Base-by-base conservation (phyloP, 768 basidiomycete species). In the Serendipita vermifera region DNA sequence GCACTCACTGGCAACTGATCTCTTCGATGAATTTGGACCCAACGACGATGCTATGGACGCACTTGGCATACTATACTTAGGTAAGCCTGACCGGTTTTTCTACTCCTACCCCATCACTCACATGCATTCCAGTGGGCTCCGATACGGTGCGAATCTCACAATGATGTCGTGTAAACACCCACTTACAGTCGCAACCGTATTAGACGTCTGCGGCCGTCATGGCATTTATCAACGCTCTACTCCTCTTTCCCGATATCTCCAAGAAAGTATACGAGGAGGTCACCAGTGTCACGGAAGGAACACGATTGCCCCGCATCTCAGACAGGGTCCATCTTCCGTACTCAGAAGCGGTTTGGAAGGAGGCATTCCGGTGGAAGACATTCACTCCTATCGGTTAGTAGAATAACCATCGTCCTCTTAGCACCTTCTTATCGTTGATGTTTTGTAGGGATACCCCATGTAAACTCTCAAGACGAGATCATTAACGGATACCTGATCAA, bases 311-410 rank as follows among this genome's bases (percentile, higher is more conserved):
- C 27, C 20, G 15, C 9, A 39, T 62, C 7, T 38, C 53, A 14
- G 62, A 63, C 35, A 40, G 40, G 15, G n/a, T 39, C 14, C 55
- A 56, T 17, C 59, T 63, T 9, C 62, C 62, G 3, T 61, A 63
- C 33, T 38, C 61, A 14, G 27, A 31, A 11, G 62, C 62, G 5
- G 22, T 63, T 13, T 31, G 55, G 5, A 56, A 61, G 26, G 62
- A 63, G 38, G 58, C 57, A 6, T 36, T 63, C 13, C 58, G 62
- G 13, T 61, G 61, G 46, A 33, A 20, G 14, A 60, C 62, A 13
- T 39, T 58, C 31, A 57, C 54, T 13, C 62, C 62, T 4, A 20
- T 58, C 20, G 56, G 60, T 59, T n/a, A n/a, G n/a, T n/a, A n/a
- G n/a, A n/a, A n/a, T n/a, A 53, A 4, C 54, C 11, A 1, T 22